phyloP scores from a whole-genome alignment of 2,329 filamentous ascomycete genomes.

The Trichoderma sp. region DNA sequence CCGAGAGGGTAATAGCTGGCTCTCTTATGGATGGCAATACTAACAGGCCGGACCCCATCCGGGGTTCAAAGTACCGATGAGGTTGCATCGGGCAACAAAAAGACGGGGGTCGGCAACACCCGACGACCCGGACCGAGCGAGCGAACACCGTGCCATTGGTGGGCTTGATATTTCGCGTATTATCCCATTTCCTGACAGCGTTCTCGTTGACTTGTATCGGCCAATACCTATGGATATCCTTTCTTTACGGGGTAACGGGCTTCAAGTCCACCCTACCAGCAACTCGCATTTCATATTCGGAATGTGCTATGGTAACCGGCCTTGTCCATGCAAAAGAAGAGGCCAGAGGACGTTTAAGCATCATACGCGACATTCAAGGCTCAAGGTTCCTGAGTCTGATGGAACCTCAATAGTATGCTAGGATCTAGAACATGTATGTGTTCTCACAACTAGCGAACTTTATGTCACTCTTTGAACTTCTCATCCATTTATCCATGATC shows the following conservation, averaged over 20 bases:
- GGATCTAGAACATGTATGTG: too few relatives aligned
- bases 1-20: background rate
- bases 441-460: too few relatives aligned
- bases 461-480: too few relatives aligned
- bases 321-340: too few relatives aligned
- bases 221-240: background rate
- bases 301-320: background rate
- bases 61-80: background rate
- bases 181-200: background rate
- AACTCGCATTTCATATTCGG: too few relatives aligned
- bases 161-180: background rate
- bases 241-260: background rate
- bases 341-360: background rate
- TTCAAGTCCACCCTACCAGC: background rate
- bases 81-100: background rate
- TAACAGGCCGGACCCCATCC: background rate
- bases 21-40: background rate
- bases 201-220: background rate
- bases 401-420: too few relatives aligned
- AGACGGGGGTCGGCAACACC: background rate
- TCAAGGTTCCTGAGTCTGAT: too few relatives aligned
- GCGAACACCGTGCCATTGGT: background rate
- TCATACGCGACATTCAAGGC: background rate
- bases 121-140: constrained; percentile 13
- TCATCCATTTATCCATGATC: background rate